phyloP scores from a whole-genome alignment of 106 monocot species.

The Apostasia ramifera region DNA sequence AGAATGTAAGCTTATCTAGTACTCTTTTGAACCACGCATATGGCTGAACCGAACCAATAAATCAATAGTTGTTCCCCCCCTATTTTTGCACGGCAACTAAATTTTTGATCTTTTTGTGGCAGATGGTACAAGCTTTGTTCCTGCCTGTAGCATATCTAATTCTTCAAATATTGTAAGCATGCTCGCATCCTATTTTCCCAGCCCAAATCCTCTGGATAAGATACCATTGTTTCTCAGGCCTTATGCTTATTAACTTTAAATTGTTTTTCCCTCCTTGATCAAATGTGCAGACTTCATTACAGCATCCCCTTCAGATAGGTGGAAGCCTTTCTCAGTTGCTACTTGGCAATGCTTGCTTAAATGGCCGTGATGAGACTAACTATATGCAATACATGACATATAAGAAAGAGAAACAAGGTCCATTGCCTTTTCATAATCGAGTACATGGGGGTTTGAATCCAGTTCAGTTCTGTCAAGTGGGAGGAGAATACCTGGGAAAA shows the following conservation, averaged over 20 bases:
- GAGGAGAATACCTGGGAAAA: background rate
- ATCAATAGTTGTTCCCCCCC: background rate
- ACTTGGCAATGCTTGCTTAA: background rate
- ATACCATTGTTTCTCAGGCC: background rate
- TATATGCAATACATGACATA: background rate
- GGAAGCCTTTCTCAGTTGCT: background rate
- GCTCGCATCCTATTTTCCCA: conserved; percentile 2
- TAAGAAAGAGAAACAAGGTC: background rate
- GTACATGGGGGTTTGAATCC: background rate
- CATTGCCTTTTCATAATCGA: background rate
- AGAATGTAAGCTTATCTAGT: background rate
- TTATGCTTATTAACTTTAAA: background rate
- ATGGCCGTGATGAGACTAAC: background rate
- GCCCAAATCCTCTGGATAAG: background rate
- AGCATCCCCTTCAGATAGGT: background rate
- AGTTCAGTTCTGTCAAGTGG: background rate
- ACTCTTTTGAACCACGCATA: background rate
- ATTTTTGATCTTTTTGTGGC: background rate
- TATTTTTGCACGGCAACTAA: background rate
- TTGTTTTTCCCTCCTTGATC: background rate
- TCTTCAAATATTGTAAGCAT: background rate
- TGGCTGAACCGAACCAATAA: background rate
- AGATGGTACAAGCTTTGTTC: conserved; percentile 11
- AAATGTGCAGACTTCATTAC: background rate
- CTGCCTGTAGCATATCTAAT: background rate